Base-by-base conservation (phyloP, 805 yeast genomes). In the Saccharomycopsis babjevae region DNA sequence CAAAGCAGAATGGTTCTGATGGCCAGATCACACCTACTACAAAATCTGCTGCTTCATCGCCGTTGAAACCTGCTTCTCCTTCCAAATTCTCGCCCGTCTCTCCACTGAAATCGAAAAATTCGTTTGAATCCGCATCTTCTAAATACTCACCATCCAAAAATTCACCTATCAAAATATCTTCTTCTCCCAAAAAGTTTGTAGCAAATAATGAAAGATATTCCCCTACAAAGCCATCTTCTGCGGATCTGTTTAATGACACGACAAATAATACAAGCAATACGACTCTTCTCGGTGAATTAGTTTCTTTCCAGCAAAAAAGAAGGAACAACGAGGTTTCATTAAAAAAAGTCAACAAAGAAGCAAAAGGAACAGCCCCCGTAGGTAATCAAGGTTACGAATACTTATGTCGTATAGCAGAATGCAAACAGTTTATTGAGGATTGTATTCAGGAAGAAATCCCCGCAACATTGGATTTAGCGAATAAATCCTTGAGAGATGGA, bases 401-500 rank as follows among this genome's bases (percentile, higher is more conserved):
- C 67, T 75, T 89, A 54, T 89, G 96, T 71, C 83, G 93, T 64
- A 83, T 89, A 7, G 83, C 81, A 50, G 94, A 90, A 68, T 88
- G 90, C 22, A 88, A 86, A 68, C 77, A 77, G 61, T 89, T 96
- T 96, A 79, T 89, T 50, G 89, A 86, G 71, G 71, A 73, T 11
- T 79, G 89, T n/a, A 76, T 87, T 15, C 78, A 76, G 3, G 88
- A 84, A 65, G 71, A 71, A 22, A 76, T 89, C 15, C 81, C 85
- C 0, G 72, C 83, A 0, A 83, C 83, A 1, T 75, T 79, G 5
- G 81, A 84, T 52, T 73, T 89, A 55, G 68, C 75, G 3, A 83
- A 88, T 43, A 82, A 86, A 54, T 81, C 83, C 42, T 73, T 94
- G 34, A 79, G 91, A 64, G 86, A 94, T 73, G 99, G 99, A 65